Base-by-base conservation (phyloP, 2,329 filamentous ascomycete genomes). In the Botrytis sinoallii region DNA sequence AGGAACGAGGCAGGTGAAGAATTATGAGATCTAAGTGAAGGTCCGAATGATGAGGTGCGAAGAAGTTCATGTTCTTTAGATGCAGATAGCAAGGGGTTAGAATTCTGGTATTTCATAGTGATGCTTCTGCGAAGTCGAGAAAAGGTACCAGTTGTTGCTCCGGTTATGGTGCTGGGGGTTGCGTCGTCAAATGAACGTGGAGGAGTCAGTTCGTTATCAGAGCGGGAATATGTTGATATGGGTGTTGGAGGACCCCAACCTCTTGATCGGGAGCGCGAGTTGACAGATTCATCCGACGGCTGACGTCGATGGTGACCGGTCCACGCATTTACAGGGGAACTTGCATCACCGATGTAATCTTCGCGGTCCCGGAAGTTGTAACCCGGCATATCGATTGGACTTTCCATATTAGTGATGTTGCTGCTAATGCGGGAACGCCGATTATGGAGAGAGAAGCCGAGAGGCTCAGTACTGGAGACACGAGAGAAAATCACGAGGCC, bases 401-500 rank as follows among this genome's bases (percentile, higher is more conserved):
- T 79, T 38, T 77, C 79, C 29, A 46, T 70, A n/a, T 77, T 48
- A 14, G 72, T 71, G 20, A 69, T 70, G 25, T 71, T 75, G 52
- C 78, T 75, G 59, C 38, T 32, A 14, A 75, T 67, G 63, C 76
- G 76, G 35, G 65, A 75, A n/a, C 78, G 76, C 42, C 77, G 71
- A 44, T 71, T 75, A 35, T 72, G 64, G 18, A 72, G 48, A 35
- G 76, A 73, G 59, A 80, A 75, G 29, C 79, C 77, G 29, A 79
- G 64, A 61, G 78, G 74, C 69, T 79, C 79, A 61, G 85, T 83
- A 38, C 29, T 68, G 40, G 71, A 72, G 25, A 87, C 85, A 38
- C 88, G 84, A 20, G 88, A 90, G 81, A 98, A 98, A 55, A 98
- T 91, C 35, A 98, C 93, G 1, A 99, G 87, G 0, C 93, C 91